Evolutionary conservation across 2,329 filamentous ascomycete species (phyloP).

Genomic region (Fusarium sp.): DNA sequence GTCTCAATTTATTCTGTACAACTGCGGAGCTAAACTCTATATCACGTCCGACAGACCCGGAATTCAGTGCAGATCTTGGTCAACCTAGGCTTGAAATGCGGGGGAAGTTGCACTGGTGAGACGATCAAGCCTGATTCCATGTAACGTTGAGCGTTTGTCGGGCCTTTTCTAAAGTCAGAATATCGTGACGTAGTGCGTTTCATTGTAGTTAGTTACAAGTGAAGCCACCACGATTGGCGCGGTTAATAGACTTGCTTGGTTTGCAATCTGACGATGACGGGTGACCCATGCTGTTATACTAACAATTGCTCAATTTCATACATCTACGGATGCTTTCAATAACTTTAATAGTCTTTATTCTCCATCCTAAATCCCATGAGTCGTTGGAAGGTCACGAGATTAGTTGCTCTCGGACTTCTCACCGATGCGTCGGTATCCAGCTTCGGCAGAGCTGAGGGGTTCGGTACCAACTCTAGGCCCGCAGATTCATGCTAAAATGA

Average conservation of each 20-base stretch:
- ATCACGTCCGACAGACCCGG: not conserved
- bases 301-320: not conserved
- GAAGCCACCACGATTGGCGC: conserved; percentile 14
- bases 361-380: not conserved
- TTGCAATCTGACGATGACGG: not conserved
- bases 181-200: conserved; percentile 20
- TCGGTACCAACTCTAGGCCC: conserved; percentile 1
- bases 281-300: too few species aligned
- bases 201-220: not conserved
- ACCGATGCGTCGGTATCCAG: conserved; percentile 17
- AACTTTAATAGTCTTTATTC: not conserved
- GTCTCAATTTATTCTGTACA: not conserved
- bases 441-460: conserved; percentile 19
- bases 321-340: not conserved
- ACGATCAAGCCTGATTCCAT: conserved; percentile 10
- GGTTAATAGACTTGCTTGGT: not conserved
- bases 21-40: not conserved
- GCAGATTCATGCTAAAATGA: not conserved
- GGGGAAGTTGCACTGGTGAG: not conserved
- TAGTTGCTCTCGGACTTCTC: not conserved
- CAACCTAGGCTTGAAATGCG: conserved; percentile 4
- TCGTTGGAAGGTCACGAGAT: not conserved
- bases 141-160: conserved; percentile 28
- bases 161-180: conserved; percentile 12
- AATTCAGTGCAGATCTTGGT: conserved; percentile 2